These are phyloP conservation scores for Naganishia onofrii DNA, from an alignment of 768 basidiomycete genomes.

Conservation along the genomic window DNA sequence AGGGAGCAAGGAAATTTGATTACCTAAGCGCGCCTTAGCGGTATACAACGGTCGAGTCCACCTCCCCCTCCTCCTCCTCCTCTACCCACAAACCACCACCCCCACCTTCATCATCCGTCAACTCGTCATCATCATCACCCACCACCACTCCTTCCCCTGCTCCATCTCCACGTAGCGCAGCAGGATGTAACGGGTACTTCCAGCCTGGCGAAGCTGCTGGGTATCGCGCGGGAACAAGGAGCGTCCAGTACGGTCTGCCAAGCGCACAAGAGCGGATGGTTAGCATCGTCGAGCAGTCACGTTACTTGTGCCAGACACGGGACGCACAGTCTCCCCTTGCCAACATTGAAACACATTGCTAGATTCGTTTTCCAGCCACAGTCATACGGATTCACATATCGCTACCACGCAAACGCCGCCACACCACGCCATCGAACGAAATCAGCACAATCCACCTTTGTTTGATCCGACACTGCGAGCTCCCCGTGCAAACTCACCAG, in stretches of 20 bases:
- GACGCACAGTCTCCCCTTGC: constrained; percentile 74
- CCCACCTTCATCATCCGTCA: constrained; percentile 72
- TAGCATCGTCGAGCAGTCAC: too few relatives aligned
- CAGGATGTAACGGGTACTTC: constrained; percentile 24
- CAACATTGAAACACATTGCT: constrained; percentile 81
- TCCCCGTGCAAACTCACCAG: constrained; percentile 57
- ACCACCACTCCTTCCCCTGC: constrained; percentile 62
- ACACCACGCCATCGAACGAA: background rate
- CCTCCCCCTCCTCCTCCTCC: background rate
- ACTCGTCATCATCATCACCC: constrained; percentile 67
- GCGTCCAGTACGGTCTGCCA: constrained; percentile 68
- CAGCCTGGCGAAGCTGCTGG: constrained; percentile 81
- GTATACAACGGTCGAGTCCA: background rate
- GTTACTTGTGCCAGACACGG: background rate
- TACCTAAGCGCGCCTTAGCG: background rate
- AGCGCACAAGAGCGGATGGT: too few relatives aligned
- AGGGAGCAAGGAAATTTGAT: background rate
- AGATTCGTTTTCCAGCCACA: constrained; percentile 78
- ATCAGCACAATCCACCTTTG: background rate
- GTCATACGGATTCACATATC: constrained; percentile 87
- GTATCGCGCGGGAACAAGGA: constrained; percentile 76
- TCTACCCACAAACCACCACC: constrained; percentile 40
- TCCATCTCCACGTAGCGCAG: constrained; percentile 62
- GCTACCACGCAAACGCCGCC: constrained; percentile 58
- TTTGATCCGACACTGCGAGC: background rate